Evolutionary conservation across 2,329 filamentous ascomycete genomes (phyloP).

Genomic region (Nectriaceae sp.): DNA sequence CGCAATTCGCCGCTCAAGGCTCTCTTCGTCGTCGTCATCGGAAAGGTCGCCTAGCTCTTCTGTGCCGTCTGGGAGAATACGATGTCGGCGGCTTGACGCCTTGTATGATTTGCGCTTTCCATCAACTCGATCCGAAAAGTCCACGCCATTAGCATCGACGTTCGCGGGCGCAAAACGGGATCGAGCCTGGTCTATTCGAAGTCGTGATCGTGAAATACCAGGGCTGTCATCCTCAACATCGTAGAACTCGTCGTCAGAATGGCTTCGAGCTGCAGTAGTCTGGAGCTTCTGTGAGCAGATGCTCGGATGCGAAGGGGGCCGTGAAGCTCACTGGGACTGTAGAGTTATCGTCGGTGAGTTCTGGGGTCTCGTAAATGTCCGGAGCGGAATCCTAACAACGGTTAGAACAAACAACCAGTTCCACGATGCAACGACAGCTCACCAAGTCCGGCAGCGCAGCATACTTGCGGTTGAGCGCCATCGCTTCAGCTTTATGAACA

Average conservation of each 20-base stretch:
- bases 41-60: constrained; percentile 74
- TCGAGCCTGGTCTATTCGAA: constrained; percentile 79
- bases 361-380: constrained; percentile 95
- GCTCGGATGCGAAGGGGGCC: neutral
- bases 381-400: constrained; percentile 76
- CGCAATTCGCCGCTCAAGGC: constrained; percentile 75
- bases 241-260: constrained; percentile 64
- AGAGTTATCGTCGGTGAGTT: constrained; percentile 86
- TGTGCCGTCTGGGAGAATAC: constrained; percentile 62
- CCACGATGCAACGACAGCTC: constrained; percentile 23
- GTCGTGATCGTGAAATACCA: constrained; percentile 73
- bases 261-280: constrained; percentile 57
- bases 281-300: constrained; percentile 34
- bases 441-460: constrained; percentile 80
- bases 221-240: constrained; percentile 63
- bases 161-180: constrained; percentile 74
- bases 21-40: constrained; percentile 74
- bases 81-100: constrained; percentile 67
- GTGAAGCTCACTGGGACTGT: constrained; percentile 69
- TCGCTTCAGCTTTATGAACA: constrained; percentile 32
- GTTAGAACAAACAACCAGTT: constrained; percentile 15
- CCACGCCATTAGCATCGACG: constrained; percentile 75
- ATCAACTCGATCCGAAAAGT: constrained; percentile 88
- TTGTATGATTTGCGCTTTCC: constrained; percentile 84
- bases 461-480: constrained; percentile 81